Evolutionary conservation across 352 stramenopile species (phyloP), one percentile per base, ranked within the genome.

Genomic region (Phytophthora cajani): DNA sequence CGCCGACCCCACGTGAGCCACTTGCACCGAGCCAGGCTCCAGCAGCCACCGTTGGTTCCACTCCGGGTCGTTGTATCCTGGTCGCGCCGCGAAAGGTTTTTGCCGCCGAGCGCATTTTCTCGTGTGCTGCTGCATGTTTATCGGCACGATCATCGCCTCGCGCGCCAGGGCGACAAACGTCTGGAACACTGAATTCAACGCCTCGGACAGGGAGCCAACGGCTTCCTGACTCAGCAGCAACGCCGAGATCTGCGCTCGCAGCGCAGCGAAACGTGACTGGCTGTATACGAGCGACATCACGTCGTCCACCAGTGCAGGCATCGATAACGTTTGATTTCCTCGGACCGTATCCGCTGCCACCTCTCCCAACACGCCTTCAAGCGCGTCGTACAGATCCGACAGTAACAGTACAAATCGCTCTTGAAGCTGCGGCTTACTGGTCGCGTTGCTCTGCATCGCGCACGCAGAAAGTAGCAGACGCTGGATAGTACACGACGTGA

Each of bases 301-400:
- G 6, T 83, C 66, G 19, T 83, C 76, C 59, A 80, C 72, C n/a
- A 83, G 61, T 14, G 50, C 55, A 4, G 66, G 61, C 10, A 83
- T 19, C 11, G 53, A 55, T 21, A 36, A 19, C 14, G 50, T 21
- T 46, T 44, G 38, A 23, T 40, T 32, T 46, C 60, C 50, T n/a
- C 46, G n/a, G 21, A 4, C 10, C 47, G n/a, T 53, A 19, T 19
- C 2, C 30, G 25, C 14, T 7, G 53, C 38, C 12, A 25, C 49
- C n/a, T 62, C 27, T 9, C 42, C 36, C 12, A 69, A 33, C 12
- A 70, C 14, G 5, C 51, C 55, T 11, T 33, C 44, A 1, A 74
- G 38, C 4, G 52, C 19, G 10, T 70, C 67, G 46, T 74, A 66
- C 10, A 70, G 6, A 19, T 52, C 51, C 33, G 40, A 33, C 16